Conservation (phyloP, 805 yeast genomes). For the Helenozyma rhizophorensis region DNA sequence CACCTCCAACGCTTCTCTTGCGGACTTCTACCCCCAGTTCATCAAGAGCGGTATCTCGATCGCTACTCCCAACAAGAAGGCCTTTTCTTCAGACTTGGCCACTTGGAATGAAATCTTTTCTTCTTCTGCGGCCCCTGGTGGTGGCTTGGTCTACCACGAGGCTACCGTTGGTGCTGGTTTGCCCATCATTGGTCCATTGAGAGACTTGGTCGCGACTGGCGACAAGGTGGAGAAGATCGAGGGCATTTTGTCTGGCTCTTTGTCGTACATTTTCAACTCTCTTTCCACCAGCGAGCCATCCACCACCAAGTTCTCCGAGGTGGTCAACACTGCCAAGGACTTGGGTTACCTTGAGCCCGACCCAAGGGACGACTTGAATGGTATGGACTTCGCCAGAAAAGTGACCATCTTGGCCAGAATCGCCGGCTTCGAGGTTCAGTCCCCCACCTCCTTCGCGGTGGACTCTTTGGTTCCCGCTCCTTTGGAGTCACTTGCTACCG, state of each 20-base stretch:
- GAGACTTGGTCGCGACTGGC: constrained; percentile 87
- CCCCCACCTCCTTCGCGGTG: constrained; percentile 91
- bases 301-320: constrained; percentile 77
- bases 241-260: constrained; percentile 94
- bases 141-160: constrained; percentile 90
- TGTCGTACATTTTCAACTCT: constrained; percentile 92
- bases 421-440: constrained; percentile 77
- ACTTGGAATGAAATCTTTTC: constrained; percentile 75
- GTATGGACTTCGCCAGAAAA: constrained; percentile 97
- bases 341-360: constrained; percentile 98
- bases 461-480: constrained; percentile 88
- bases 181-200: constrained; percentile 85
- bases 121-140: constrained; percentile 45
- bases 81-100: constrained; percentile 72
- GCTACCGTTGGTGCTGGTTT: constrained; percentile 99
- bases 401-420: constrained; percentile 94
- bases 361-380: constrained; percentile 98
- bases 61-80: constrained; percentile 98
- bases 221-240: constrained; percentile 88
- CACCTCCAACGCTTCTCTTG: constrained; percentile 80
- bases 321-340: constrained; percentile 82
- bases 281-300: constrained; percentile 65
- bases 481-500: constrained; percentile 68
- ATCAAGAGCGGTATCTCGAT: constrained; percentile 77
- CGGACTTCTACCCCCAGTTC: constrained; percentile 72